Evolutionary conservation across 2,329 filamentous ascomycete genomes (phyloP), one percentile per base, ranked within the genome.

Genomic region (Ophiostoma ips): DNA sequence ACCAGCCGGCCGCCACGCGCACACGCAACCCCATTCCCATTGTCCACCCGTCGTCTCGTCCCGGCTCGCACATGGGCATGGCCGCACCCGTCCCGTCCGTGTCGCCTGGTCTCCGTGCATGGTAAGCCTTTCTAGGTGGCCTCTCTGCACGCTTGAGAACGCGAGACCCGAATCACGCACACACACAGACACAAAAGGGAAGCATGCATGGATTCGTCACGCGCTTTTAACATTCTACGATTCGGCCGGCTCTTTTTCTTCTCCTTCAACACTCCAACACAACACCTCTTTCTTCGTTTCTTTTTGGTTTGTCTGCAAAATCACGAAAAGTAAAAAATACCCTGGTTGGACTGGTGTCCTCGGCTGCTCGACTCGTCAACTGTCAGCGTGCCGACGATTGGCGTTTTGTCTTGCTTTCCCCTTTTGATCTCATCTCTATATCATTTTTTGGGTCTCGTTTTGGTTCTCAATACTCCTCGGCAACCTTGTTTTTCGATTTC

Each of bases 21-120:
- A 80, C 84, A 52, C 87, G 88, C 67, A 96, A 95, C 66, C 87
- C 92, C 62, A 96, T 96, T 58, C 90, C 90, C 53, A 98, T 98
- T 65, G 87, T 96, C 68, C 94, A 98, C 73, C 92, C 55, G 18
- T 54, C 54, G 2, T 54, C 54, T 5, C 55, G 55, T 6, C 92
- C 50, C 2, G 85, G 79, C 58, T 95, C 90, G 51, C 88, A 92
- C 62, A 81, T 88, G 65, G 78, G 80, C 62, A 83, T 95, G 72
- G 82, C 87, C 51, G 94, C 87, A 71, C 90, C 55, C 16, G 44
- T 90, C 58, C 87, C 83, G 38, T 81, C 78, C 53, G 75, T 81
- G 41, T 81, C 77, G 41, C 79, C 79, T 55, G 71, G 59, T 46
- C 52, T 71, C 62, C 71, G 77, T 19, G 44, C 44, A 9, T 46